Evolutionary conservation across 352 stramenopile species (phyloP).

Genomic region (Globisporangium nagaii): DNA sequence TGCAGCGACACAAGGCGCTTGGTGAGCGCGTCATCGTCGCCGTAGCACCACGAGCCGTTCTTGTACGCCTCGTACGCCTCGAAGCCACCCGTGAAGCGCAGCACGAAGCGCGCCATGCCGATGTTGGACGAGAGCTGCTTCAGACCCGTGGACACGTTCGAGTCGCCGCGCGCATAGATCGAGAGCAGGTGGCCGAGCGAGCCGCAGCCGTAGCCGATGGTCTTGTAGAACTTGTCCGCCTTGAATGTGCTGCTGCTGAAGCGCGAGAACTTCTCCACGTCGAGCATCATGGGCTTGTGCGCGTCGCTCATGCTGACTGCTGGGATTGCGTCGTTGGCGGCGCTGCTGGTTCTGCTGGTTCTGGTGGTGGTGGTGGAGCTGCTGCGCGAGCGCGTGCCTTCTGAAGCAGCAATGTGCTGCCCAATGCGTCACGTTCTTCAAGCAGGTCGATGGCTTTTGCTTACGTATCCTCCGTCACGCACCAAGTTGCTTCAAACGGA

Average conservation of each 20-base stretch:
- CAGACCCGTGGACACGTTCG: conserved; percentile 44
- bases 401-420: neutral
- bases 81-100: conserved; percentile 71
- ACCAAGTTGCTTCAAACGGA: neutral
- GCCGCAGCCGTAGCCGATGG: conserved; percentile 64
- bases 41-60: conserved; percentile 74
- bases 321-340: neutral
- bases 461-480: conserved; percentile 8
- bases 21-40: conserved; percentile 61
- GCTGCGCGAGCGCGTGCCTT: neutral
- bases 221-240: conserved; percentile 84
- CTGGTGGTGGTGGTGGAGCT: neutral
- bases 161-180: conserved; percentile 38
- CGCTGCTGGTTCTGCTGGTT: neutral
- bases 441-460: neutral
- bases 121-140: conserved; percentile 68
- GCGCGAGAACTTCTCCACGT: conserved; percentile 67
- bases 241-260: conserved; percentile 54
- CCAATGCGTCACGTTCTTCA: conserved; percentile 6
- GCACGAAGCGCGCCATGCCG: conserved; percentile 72
- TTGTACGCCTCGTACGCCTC: conserved; percentile 70
- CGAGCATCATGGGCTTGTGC: conserved; percentile 21
- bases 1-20: conserved; percentile 56
- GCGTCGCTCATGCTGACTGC: conserved; percentile 4
- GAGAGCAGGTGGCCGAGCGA: conserved; percentile 50